Percentiles rank a stretch among this genome's conserved stretches.
phyloP scores from a whole-genome alignment of 371 early-diverging fungal genomes.

The Saksenaea vasiformis region DNA sequence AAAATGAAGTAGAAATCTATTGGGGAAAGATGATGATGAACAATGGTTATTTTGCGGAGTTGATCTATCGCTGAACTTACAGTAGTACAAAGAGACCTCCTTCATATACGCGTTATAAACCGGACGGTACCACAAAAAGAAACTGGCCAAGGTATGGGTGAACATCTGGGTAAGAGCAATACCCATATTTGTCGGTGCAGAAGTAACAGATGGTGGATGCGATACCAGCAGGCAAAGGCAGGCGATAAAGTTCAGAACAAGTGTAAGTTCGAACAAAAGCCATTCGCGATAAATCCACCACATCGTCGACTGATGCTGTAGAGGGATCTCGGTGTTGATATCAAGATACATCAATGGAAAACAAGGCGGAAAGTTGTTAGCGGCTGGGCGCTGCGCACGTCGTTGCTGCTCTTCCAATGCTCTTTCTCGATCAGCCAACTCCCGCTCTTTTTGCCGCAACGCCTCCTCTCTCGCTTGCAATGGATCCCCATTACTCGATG shows the following conservation, averaged over 20 bases:
- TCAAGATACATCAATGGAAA: constrained; percentile 84
- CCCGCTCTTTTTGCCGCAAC: constrained; percentile 64
- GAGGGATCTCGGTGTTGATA: constrained; percentile 75
- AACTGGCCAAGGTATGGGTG: constrained; percentile 75
- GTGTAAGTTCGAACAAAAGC: constrained; percentile 73
- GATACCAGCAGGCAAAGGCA: constrained; percentile 74
- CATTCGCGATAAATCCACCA: constrained; percentile 75
- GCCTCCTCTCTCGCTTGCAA: constrained; percentile 56
- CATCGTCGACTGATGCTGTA: constrained; percentile 63
- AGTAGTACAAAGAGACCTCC: constrained; percentile 84
- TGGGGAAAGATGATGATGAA: not conserved
- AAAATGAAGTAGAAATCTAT: constrained; percentile 82
- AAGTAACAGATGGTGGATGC: constrained; percentile 65
- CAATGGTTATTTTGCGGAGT: not conserved
- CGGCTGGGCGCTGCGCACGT: constrained; percentile 48
- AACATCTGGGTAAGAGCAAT: constrained; percentile 78
- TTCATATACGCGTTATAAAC: constrained; percentile 89
- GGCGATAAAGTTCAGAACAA: constrained; percentile 78
- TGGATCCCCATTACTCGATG: constrained; percentile 11
- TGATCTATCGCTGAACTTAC: constrained; percentile 41
- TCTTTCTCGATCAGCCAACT: constrained; percentile 68
- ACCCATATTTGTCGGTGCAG: constrained; percentile 77
- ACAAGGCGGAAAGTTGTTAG: constrained; percentile 86
- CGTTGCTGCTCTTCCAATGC: constrained; percentile 52
- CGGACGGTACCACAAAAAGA: constrained; percentile 90